phyloP scores from a whole-genome alignment of 2,329 filamentous ascomycete genomes.

The Magnaporthiopsis rhizophila region DNA sequence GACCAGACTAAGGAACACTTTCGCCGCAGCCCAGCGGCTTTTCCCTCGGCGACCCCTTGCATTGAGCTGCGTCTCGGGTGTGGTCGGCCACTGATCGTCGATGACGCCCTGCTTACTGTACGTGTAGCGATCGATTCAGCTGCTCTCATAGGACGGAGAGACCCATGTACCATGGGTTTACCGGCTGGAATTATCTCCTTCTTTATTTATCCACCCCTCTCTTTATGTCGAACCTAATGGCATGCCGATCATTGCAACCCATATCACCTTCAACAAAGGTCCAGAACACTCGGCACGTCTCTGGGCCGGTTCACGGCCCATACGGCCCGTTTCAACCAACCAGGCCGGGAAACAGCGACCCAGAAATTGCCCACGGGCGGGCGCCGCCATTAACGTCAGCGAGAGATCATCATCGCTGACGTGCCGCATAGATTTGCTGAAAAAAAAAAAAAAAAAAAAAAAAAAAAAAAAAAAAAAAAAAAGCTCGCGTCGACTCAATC shows the following conservation, averaged over 20 bases:
- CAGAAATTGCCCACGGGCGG: neutral
- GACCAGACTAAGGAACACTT: neutral
- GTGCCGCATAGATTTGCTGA: neutral
- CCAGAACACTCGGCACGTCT: slow-evolving; percentile 7
- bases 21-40: neutral
- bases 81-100: neutral
- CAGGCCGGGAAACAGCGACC: neutral
- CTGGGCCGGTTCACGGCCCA: slow-evolving; percentile 1
- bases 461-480: too few relatives aligned
- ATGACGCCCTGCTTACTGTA: too few relatives aligned
- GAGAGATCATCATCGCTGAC: neutral
- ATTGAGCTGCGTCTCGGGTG: neutral
- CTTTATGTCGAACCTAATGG: neutral
- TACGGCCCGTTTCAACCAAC: slow-evolving; percentile 4
- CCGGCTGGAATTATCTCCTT: neutral
- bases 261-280: neutral
- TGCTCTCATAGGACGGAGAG: slow-evolving; percentile 7
- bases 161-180: neutral
- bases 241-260: neutral
- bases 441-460: too few relatives aligned
- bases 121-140: slow-evolving; percentile 6
- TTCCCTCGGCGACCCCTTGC: neutral
- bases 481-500: neutral
- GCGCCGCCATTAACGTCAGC: neutral
- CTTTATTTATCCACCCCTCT: neutral